Evolutionary conservation across 306 rosid species (phyloP), one percentile per base, ranked within the genome.

Genomic region (Malus orientalis): DNA sequence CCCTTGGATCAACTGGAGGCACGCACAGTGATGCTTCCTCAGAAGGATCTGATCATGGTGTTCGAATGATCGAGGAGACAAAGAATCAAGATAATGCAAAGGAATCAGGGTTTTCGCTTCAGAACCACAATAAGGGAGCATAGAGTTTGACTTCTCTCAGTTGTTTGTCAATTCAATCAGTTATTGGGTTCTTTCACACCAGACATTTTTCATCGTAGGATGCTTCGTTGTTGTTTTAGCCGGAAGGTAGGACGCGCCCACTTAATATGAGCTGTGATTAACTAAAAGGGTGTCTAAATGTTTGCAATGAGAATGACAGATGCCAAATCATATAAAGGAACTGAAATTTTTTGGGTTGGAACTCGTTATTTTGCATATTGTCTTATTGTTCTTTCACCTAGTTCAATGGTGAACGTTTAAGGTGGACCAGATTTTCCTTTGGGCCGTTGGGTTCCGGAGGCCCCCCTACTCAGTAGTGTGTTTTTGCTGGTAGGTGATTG

Each of bases 21-120:
- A 55, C 18, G 4, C 75, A 85, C 79, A n/a, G 23, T 9, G 81
- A 71, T 67, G 75, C 68, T 77, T 36, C 77, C 73, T 81, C 87
- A 8, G 75, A 67, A 12, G 85, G 83, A 83, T 70, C 16, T 32
- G 81, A 77, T 69, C 71, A 71, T 6, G 72, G 75, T 63, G 84
- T 60, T 58, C 55, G 60, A 25, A 51, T 70, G 67, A 61, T 79
- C 62, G 27, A 74, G 36, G 63, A 70, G 69, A 47, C 77, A 22
- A 57, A 62, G 15, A 77, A 62, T 15, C 71, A 69, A 40, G 81
- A 42, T 67, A 58, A 76, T 71, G 6, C 60, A 45, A 71, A 19
- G 32, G 61, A 76, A 76, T 83, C 88, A 27, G 81, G 78, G 33
- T 92, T 95, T 80, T 88, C 97, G 15, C 93, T 95, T 75, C 98